These are phyloP conservation scores for Gracilariopsis chorda DNA, from an alignment of 23 red algal species.

Conservation along the genomic window DNA sequence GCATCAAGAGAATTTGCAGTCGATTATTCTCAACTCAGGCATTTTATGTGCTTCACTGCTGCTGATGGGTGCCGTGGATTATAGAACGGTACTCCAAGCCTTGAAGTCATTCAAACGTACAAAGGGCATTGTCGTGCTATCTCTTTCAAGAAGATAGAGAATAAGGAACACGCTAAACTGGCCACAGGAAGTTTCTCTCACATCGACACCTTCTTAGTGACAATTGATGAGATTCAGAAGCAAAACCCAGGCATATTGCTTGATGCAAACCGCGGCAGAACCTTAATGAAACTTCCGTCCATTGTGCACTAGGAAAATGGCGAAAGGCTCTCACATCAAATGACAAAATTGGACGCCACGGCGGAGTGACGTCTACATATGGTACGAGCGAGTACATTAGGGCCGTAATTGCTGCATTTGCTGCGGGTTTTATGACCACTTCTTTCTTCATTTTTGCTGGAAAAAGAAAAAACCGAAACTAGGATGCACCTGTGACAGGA, in stretches of 20 bases:
- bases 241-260: neutral
- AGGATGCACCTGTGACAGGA: neutral
- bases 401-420: conserved; percentile 18
- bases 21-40: neutral
- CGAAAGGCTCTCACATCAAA: neutral
- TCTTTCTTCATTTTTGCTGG: conserved; percentile 35
- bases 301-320: neutral
- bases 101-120: neutral
- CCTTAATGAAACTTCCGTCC: neutral
- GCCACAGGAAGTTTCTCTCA: neutral
- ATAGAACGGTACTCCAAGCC: neutral
- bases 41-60: neutral
- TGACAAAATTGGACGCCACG: neutral
- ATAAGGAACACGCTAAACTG: neutral
- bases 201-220: neutral
- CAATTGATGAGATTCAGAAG: neutral
- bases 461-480: neutral
- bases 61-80: neutral
- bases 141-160: neutral
- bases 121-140: neutral
- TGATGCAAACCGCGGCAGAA: neutral
- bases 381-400: neutral
- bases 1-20: neutral
- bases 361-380: neutral
- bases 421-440: neutral